phyloP scores from a whole-genome alignment of 768 basidiomycete genomes.

The Suillus occidentalis region DNA sequence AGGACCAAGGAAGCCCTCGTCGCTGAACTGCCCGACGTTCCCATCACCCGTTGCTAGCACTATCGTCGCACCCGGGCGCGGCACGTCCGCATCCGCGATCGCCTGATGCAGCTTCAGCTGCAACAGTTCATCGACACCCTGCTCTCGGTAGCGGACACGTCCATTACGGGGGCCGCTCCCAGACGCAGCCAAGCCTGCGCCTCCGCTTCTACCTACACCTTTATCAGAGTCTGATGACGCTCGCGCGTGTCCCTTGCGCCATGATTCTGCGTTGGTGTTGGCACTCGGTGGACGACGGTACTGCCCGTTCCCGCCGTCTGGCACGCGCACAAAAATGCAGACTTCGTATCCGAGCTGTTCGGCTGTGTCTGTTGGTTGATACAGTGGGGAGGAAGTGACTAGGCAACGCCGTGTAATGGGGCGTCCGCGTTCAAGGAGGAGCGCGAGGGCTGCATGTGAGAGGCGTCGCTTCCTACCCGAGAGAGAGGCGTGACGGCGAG shows the following conservation, averaged over 20 bases:
- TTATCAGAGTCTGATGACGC: slow-evolving; percentile 21
- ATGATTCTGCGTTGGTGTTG: slow-evolving; percentile 15
- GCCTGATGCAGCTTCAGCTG: slow-evolving; percentile 92
- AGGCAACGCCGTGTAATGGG: slow-evolving; percentile 72
- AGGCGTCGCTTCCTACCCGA: slow-evolving; percentile 50
- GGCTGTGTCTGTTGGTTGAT: slow-evolving; percentile 77
- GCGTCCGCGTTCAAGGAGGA: slow-evolving; percentile 82
- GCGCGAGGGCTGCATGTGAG: slow-evolving; percentile 74
- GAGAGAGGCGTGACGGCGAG: slow-evolving; percentile 51
- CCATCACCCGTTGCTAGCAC: slow-evolving; percentile 95
- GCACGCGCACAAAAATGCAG: slow-evolving; percentile 67
- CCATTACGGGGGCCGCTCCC: slow-evolving; percentile 17
- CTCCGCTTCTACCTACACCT: slow-evolving; percentile 27
- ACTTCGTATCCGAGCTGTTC: slow-evolving; percentile 75
- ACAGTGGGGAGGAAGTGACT: slow-evolving; percentile 80
- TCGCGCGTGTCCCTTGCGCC: slow-evolving; percentile 18
- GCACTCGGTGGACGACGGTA: slow-evolving; percentile 41
- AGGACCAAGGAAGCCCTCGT: slow-evolving; percentile 89
- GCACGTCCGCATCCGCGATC: slow-evolving; percentile 67
- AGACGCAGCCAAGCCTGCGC: slow-evolving; percentile 14
- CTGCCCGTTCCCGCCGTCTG: slow-evolving; percentile 62
- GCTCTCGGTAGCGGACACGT: slow-evolving; percentile 74
- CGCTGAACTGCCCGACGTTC: slow-evolving; percentile 88
- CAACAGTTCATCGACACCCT: slow-evolving; percentile 93
- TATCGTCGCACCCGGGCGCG: slow-evolving; percentile 69